Base-by-base conservation (phyloP, 2,329 filamentous ascomycete genomes). In the Aspergillus fructus region DNA sequence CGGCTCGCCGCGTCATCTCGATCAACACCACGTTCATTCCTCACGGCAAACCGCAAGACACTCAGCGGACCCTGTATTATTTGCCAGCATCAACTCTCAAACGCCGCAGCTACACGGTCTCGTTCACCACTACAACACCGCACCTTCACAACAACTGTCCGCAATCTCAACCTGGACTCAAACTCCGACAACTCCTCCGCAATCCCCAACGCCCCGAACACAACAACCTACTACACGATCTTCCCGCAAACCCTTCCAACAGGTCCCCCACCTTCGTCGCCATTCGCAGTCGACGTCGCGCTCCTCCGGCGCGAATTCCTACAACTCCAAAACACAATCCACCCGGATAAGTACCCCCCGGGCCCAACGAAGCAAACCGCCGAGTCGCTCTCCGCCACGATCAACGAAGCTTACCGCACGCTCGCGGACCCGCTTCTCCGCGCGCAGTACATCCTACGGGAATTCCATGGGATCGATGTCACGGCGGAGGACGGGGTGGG, bases 401-500 rank as follows among this genome's bases (percentile, higher is more conserved):
- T 97, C 73, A 97, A 97, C 80, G 88, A 92, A 64, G 94, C 94
- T 0, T 97, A 96, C 81, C 88, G 86, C 68, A 96, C 93, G 3
- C 83, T 99, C 0, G 79, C 84, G 49, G 85, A 88, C 65, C 93
- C 94, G 15, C 79, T 99, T 12, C 75, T 85, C 48, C 85, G 94
- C 23, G 93, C 93, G n/a, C 91, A 97, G 73, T 96, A 97, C 72
- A 78, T 97, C 5, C 83, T 97, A 0, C 75, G 77, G 4, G 77
- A 88, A 50, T 70, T 72, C 53, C 83, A 87, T 41, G 91, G 88
- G 0, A 83, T 93, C 19, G 90, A 96, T 69, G 86, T 94, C 21
- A 76, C 73, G 0, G 87, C 86, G 1, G 85, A 87, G 65, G 92
- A 97, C 68, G 92, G 34, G 33, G 68, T 73, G n/a, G 83, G 83